phyloP scores from a whole-genome alignment of 1,284 basidiomycete genomes.

The Flammula alnicola region DNA sequence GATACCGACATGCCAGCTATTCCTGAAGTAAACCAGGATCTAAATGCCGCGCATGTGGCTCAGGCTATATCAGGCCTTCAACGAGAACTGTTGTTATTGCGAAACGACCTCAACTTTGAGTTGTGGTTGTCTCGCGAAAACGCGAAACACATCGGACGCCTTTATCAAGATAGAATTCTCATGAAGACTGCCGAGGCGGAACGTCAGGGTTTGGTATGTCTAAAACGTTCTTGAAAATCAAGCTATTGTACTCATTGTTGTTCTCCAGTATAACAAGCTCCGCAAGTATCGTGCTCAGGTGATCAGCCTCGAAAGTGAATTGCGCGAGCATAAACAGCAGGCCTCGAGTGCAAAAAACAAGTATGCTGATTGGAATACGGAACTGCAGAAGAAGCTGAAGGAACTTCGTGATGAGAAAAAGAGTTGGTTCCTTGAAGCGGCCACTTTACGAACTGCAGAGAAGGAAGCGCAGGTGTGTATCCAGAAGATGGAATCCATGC shows the following conservation, averaged over 20 bases:
- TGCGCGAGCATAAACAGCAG: slow-evolving; percentile 67
- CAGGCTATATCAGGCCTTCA: slow-evolving; percentile 72
- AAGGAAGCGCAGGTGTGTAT: slow-evolving; percentile 61
- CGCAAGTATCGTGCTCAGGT: slow-evolving; percentile 74
- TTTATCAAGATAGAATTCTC: slow-evolving; percentile 75
- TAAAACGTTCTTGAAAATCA: background rate
- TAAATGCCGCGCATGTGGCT: slow-evolving; percentile 50
- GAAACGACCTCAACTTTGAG: slow-evolving; percentile 83
- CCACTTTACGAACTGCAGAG: slow-evolving; percentile 63
- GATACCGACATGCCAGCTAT: slow-evolving; percentile 10
- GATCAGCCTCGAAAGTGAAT: slow-evolving; percentile 60
- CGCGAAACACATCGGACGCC: slow-evolving; percentile 74
- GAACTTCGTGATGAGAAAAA: slow-evolving; percentile 73
- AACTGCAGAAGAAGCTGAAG: slow-evolving; percentile 68
- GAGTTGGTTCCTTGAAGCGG: slow-evolving; percentile 64
- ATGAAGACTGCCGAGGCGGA: slow-evolving; percentile 77
- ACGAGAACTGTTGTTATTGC: slow-evolving; percentile 71
- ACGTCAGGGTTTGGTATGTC: slow-evolving; percentile 75
- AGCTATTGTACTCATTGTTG: background rate
- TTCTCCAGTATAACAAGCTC: slow-evolving; percentile 70
- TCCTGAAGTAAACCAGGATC: slow-evolving; percentile 23
- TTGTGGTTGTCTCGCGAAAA: slow-evolving; percentile 81
- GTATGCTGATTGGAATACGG: slow-evolving; percentile 74
- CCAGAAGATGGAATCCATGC: background rate
- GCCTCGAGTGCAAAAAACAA: slow-evolving; percentile 66